These are phyloP conservation scores for Sporisorium reilianum DNA, from an alignment of 1,284 basidiomycete genomes.

Conservation along the genomic window DNA sequence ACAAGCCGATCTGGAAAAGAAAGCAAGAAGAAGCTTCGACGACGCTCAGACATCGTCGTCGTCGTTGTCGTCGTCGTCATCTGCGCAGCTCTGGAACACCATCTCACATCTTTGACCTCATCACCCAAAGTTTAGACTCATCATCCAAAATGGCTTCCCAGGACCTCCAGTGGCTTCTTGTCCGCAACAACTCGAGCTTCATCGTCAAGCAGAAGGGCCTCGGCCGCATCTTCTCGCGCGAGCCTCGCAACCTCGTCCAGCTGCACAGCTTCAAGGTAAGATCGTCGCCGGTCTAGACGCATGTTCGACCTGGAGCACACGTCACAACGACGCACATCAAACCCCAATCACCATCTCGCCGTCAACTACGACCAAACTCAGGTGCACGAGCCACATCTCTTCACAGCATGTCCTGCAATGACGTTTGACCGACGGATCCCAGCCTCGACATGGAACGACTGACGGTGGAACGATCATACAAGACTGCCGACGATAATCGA, in stretches of 20 bases:
- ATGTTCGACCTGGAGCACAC: conserved; percentile 6
- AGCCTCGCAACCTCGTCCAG: conserved; percentile 64
- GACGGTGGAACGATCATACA: not conserved
- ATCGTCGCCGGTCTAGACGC: not conserved
- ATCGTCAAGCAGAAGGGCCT: conserved; percentile 69
- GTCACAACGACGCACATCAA: not conserved
- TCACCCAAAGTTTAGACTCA: conserved; percentile 13
- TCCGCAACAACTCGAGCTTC: conserved; percentile 63
- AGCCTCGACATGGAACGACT: not conserved
- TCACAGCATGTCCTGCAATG: not conserved
- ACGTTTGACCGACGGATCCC: not conserved
- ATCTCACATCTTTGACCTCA: conserved; percentile 25
- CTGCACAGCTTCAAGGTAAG: conserved; percentile 68
- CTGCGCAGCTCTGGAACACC: conserved; percentile 20
- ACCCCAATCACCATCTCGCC: too few species aligned
- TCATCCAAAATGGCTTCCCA: conserved; percentile 58
- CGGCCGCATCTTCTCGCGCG: conserved; percentile 66
- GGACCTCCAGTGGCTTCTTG: conserved; percentile 68
- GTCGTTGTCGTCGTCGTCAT: not conserved
- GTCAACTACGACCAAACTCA: not conserved
- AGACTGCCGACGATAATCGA: not conserved
- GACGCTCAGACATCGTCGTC: not conserved
- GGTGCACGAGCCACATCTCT: not conserved
- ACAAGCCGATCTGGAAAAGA: not conserved
- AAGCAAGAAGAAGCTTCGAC: conserved; percentile 5